Base-by-base conservation (phyloP, 78 protist species). In the Dictyostelium intermedium region DNA sequence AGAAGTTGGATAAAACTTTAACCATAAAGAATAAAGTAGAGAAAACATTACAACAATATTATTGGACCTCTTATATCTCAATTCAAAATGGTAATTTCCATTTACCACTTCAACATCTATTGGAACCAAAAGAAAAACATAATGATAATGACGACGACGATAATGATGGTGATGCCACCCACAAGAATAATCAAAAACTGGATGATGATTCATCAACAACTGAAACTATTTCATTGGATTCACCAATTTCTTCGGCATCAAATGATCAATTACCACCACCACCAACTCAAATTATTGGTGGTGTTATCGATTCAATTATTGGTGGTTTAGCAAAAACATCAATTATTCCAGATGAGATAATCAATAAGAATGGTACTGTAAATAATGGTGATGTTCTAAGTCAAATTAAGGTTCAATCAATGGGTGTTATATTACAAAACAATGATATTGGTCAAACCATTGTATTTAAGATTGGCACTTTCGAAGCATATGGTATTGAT, bases 21-120 rank as follows among this genome's bases (percentile, higher is more conserved):
- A 89, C 94, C n/a, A 89, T 89, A 45, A 89, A 89, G 82, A 80
- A 78, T 7, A 89, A 89, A 13, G 94, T 89, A 1, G 94, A 89
- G 35, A 89, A 89, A 39, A 89, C 94, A 27, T 70, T 89, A 18
- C 94, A 89, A 80, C 87, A 80, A 50, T 83, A 89, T 78, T 81
- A 32, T 69, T 89, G 94, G 94, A 78, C 35, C 7, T 43, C 50
- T 6, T 80, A 69, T 34, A 70, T 89, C 23, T 53, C 50, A 14
- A 69, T 89, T 34, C 85, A 89, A 41, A 89, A 89, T 37, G 94
- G 94, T 35, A 37, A 79, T 30, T 89, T 89, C 87, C 39, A 27
- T 69, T 69, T 89, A 69, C 94, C 94, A 41, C 82, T 89, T 23
- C 82, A 78, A 70, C 87, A 89, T 34, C 35, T 89, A n/a, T 80